Evolutionary conservation across 306 rosid species (phyloP), one percentile per base, ranked within the genome.

Genomic region (Quercus engelmannii): DNA sequence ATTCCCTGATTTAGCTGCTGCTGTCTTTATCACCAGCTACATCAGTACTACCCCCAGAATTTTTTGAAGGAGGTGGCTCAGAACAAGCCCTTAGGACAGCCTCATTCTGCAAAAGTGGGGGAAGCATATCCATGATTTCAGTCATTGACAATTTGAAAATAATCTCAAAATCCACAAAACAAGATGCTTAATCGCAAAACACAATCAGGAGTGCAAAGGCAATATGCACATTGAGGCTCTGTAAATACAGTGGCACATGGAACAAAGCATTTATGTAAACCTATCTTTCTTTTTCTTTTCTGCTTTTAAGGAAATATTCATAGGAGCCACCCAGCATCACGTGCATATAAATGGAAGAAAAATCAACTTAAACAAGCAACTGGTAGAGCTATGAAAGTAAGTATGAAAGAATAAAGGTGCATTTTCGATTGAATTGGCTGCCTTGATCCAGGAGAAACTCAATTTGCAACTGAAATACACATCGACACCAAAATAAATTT

Each of bases 51-150:
- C 49, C 75, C 57, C 83, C 80, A 31, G 85, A 80, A 63, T 75
- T 79, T 86, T 58, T 76, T 65, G 94, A 80, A 70, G 96, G 82
- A 73, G 92, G 76, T 26, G 87, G 79, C 82, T 91, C 87, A 13
- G 95, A 89, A 77, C 97, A 90, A 20, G 97, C 97, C 91, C 57
- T 95, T 73, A 95, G 79, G 57, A 92, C 98, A 83, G 98, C 93
- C 76, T 95, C 99, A 83, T 92, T 95, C 97, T 91, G 88, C 73
- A 74, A 74, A 41, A 8, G 46, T 41, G 12, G 26, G 49, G 46
- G 68, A 54, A 52, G 31, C 8, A 14, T 31, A 41, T 78, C 49
- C 58, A 12, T 2, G 67, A 64, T 20, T 35, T 68, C 2, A 64
- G 71, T 4, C 18, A 3, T 33, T 68, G 46, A 8, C 15, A 33